Conservation (phyloP, 2,329 filamentous ascomycete species). For the Phialocephala sp. region DNA sequence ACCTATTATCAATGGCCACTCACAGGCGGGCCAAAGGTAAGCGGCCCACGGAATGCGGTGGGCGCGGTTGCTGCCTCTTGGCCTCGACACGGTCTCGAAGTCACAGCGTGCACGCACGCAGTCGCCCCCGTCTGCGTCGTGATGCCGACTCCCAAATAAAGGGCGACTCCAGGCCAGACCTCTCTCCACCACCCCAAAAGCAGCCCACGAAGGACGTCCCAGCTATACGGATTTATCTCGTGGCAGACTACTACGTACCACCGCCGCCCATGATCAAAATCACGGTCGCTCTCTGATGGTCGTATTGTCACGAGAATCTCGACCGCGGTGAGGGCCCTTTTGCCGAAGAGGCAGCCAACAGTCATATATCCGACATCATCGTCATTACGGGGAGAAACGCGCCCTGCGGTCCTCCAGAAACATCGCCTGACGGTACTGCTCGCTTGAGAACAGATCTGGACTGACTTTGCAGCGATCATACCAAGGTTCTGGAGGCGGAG, state of each 20-base stretch:
- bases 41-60: slow-evolving; percentile 6
- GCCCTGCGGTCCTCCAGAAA: not conserved
- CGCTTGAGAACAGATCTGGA: not conserved
- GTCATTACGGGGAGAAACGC: not conserved
- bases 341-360: not conserved
- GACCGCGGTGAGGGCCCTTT: not conserved
- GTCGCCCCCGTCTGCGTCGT: not conserved
- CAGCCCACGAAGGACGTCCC: slow-evolving; percentile 1
- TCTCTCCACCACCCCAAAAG: slow-evolving; percentile 13
- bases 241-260: not conserved
- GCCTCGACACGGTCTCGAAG: not conserved
- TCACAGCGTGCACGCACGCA: not conserved
- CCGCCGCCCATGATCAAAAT: not conserved
- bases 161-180: slow-evolving; percentile 13
- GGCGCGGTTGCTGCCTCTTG: not conserved
- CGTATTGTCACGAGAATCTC: not conserved
- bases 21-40: not conserved
- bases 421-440: not conserved
- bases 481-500: not conserved
- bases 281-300: not conserved
- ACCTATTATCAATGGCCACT: slow-evolving; percentile 10
- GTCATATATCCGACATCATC: not conserved
- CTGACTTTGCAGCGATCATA: not conserved
- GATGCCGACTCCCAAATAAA: slow-evolving; percentile 2
- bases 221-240: not conserved